These are phyloP conservation scores for Adenanthera pavonina DNA, from an alignment of 306 rosid species.

Conservation along the genomic window DNA sequence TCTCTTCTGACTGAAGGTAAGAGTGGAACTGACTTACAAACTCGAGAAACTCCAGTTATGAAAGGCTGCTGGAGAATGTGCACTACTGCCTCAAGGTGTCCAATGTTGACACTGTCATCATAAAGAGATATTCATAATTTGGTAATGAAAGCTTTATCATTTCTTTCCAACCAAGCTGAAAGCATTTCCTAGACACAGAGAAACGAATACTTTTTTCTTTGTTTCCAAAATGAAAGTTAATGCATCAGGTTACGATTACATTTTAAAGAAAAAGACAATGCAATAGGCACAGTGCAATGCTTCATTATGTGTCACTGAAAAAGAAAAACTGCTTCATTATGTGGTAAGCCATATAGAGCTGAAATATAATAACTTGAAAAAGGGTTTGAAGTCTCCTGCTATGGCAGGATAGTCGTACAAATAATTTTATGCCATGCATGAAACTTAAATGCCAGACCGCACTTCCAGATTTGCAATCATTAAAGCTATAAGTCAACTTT, in stretches of 20 bases:
- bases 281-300: not conserved
- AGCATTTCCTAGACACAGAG: slow-evolving; percentile 21
- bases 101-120: slow-evolving; percentile 72
- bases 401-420: not conserved
- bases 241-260: slow-evolving; percentile 5
- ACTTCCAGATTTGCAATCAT: not conserved
- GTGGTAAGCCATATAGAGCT: not conserved
- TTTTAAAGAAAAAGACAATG: not conserved
- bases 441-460: not conserved
- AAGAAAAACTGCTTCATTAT: not conserved
- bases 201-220: not conserved
- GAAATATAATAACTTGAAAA: not conserved
- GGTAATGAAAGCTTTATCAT: not conserved
- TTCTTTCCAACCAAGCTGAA: not conserved
- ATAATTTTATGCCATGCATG: not conserved
- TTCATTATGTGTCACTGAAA: not conserved
- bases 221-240: slow-evolving; percentile 21
- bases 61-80: slow-evolving; percentile 84
- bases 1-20: slow-evolving; percentile 44
- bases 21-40: slow-evolving; percentile 77
- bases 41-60: slow-evolving; percentile 82
- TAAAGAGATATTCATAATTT: slow-evolving; percentile 8
- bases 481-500: not conserved
- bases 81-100: slow-evolving; percentile 85
- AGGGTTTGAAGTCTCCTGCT: not conserved